Evolutionary conservation across 202 grass and related monocot species (phyloP).

Genomic region (Schoenoplectus tabernaemontani): DNA sequence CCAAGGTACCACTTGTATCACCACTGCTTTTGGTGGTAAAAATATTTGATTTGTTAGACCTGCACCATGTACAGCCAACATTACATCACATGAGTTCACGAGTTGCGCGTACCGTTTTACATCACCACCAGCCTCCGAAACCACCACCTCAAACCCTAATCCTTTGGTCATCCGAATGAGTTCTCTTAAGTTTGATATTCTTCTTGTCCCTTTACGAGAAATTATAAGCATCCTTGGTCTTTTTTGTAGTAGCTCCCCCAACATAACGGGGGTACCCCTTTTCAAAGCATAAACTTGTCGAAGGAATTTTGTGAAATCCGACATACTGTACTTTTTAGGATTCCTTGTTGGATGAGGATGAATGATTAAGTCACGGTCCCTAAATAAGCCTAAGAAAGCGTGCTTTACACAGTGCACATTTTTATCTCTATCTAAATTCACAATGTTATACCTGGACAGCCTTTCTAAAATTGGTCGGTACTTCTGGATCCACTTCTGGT

Average conservation of each 20-base stretch:
- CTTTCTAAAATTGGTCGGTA: conserved; percentile 35
- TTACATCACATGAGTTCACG: conserved; percentile 68
- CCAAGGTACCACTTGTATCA: conserved; percentile 68
- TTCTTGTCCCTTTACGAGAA: conserved; percentile 46
- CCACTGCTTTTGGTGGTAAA: conserved; percentile 36
- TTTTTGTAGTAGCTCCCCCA: conserved; percentile 28
- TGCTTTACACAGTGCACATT: conserved; percentile 49
- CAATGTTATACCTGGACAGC: conserved; percentile 33
- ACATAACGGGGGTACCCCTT: conserved; percentile 23
- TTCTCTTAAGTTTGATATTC: conserved; percentile 36
- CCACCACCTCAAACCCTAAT: conserved; percentile 45
- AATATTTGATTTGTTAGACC: conserved; percentile 64
- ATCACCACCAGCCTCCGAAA: conserved; percentile 41
- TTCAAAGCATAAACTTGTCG: conserved; percentile 35
- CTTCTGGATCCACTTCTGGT: conserved; percentile 55
- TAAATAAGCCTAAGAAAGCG: conserved; percentile 38
- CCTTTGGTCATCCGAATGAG: conserved; percentile 26
- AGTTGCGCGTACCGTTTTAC: conserved; percentile 37
- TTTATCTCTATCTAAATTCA: conserved; percentile 45
- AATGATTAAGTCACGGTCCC: conserved; percentile 53
- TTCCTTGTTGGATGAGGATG: conserved; percentile 37
- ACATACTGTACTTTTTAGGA: conserved; percentile 41
- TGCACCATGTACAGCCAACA: conserved; percentile 58
- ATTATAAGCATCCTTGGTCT: conserved; percentile 59
- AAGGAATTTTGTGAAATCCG: conserved; percentile 55